phyloP scores from a whole-genome alignment of 2,329 filamentous ascomycete species.

The Cladosporium oxysporum region DNA sequence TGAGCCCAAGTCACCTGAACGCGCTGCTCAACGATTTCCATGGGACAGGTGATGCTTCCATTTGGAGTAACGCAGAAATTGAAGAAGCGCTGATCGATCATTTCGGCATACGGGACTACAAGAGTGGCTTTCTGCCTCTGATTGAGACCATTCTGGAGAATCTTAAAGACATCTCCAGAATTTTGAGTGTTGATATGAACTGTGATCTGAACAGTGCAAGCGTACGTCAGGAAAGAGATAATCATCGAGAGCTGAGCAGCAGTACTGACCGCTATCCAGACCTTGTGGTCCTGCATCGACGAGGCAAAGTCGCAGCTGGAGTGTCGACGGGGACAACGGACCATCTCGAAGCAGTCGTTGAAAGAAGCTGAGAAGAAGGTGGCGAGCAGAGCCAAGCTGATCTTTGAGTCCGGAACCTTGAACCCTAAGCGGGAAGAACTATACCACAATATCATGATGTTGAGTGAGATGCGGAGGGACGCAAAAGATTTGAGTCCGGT shows the following conservation, averaged over 20 bases:
- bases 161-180: not conserved
- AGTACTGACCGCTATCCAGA: not conserved
- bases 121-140: not conserved
- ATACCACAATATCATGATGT: not conserved
- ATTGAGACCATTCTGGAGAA: not conserved
- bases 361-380: not conserved
- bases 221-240: not conserved
- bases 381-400: not conserved
- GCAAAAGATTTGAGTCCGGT: not conserved
- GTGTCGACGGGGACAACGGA: not conserved
- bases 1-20: not conserved
- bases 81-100: conserved; percentile 7
- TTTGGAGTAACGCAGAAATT: not conserved
- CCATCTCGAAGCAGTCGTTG: not conserved
- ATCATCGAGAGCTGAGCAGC: not conserved
- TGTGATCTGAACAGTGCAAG: not conserved
- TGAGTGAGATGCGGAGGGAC: not conserved
- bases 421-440: not conserved
- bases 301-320: not conserved
- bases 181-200: not conserved
- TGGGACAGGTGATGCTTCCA: not conserved
- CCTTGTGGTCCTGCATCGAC: not conserved
- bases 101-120: not conserved
- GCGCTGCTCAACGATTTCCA: not conserved
- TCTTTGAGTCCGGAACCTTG: not conserved